A percentile compares a stretch with the other conserved stretches of the same genome.
These are phyloP conservation scores for Diaporthe amygdali DNA, from an alignment of 2,329 filamentous ascomycete genomes.

Conservation along the genomic window DNA sequence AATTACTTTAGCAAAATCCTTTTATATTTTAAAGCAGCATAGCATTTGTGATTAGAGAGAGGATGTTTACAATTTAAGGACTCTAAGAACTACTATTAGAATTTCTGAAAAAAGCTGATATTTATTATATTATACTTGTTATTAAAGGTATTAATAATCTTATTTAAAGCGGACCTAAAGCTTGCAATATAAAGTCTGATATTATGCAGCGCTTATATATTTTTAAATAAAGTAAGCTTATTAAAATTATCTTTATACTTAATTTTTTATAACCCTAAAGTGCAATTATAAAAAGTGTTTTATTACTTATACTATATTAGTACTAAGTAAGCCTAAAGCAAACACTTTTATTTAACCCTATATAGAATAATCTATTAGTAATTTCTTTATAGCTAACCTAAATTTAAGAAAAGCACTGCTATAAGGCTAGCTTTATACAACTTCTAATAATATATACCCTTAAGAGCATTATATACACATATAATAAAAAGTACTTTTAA, in stretches of 20 bases:
- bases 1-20: background rate
- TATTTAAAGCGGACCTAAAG: background rate
- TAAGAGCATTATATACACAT: background rate
- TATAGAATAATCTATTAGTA: background rate
- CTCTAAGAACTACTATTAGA: background rate
- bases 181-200: background rate
- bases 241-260: background rate
- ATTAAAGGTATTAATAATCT: background rate
- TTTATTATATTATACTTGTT: background rate
- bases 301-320: too few relatives aligned
- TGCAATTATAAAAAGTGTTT: background rate
- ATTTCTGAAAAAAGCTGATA: background rate
- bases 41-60: background rate
- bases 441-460: background rate
- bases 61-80: background rate
- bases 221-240: background rate
- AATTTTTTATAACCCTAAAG: background rate
- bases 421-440: background rate
- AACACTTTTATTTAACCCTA: background rate
- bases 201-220: background rate
- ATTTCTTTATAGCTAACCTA: background rate
- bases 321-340: background rate
- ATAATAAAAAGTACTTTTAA: background rate
- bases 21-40: background rate
- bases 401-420: background rate